Evolutionary conservation across 352 stramenopile species (phyloP).

Genomic region (Phytopythium aichiense): DNA sequence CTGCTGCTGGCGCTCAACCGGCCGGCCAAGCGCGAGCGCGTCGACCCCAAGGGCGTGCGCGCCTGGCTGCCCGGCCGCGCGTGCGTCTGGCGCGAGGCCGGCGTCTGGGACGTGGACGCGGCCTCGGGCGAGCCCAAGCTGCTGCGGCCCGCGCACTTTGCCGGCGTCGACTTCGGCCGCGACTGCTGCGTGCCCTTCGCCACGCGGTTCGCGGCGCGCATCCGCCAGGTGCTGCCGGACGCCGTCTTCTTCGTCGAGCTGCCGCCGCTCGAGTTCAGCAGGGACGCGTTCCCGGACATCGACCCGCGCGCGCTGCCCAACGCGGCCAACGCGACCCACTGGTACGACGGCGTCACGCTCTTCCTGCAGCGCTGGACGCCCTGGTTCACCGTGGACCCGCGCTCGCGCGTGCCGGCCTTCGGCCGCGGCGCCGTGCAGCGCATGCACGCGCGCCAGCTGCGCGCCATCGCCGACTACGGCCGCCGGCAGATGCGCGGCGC

Average conservation of each 20-base stretch:
- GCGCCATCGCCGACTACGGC: conserved; percentile 50
- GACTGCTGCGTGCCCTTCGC: conserved; percentile 85
- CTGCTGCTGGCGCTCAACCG: conserved; percentile 35
- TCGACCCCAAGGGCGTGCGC: conserved; percentile 50
- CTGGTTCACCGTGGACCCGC: conserved; percentile 73
- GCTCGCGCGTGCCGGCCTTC: conserved; percentile 62
- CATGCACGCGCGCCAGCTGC: conserved; percentile 57
- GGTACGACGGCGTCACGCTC: conserved; percentile 89
- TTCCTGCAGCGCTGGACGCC: conserved; percentile 68
- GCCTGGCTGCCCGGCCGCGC: conserved; percentile 63
- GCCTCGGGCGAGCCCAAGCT: conserved; percentile 35
- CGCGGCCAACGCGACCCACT: conserved; percentile 87
- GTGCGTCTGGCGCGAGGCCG: conserved; percentile 83
- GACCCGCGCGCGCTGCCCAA: conserved; percentile 42
- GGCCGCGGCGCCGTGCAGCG: conserved; percentile 47
- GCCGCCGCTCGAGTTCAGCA: conserved; percentile 69
- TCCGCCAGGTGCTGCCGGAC: conserved; percentile 56
- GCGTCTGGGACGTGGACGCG: conserved; percentile 64
- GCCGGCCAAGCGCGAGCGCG: conserved; percentile 36
- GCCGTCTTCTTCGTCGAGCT: conserved; percentile 79
- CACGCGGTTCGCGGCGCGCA: conserved; percentile 47
- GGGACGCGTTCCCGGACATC: conserved; percentile 67
- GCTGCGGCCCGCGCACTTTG: conserved; percentile 68
- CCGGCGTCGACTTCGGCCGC: conserved; percentile 57
- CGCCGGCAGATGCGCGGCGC: conserved; percentile 52